These are phyloP conservation scores for Alternaria infectoria DNA, from an alignment of 2,329 filamentous ascomycete species.

Conservation along the genomic window DNA sequence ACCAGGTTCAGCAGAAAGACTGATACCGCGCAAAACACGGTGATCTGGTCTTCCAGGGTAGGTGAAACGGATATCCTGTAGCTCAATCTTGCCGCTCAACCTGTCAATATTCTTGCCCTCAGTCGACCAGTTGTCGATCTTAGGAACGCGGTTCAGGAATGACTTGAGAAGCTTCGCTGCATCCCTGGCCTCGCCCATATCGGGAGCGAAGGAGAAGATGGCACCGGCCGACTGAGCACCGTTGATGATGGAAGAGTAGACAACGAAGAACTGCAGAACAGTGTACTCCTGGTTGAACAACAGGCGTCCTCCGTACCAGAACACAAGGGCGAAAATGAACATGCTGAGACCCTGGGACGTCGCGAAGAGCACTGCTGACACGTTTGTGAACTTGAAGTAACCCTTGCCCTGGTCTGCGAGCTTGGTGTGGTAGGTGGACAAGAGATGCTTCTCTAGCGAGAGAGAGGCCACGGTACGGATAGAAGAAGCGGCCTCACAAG, in stretches of 20 bases:
- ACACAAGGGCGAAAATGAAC: conserved; percentile 46
- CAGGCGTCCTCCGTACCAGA: conserved; percentile 48
- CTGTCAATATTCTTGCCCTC: conserved; percentile 60
- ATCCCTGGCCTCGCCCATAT: conserved; percentile 94
- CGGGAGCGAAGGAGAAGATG: conserved; percentile 92
- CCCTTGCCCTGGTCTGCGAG: conserved; percentile 72
- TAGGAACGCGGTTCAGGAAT: conserved; percentile 81
- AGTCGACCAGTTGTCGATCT: conserved; percentile 62
- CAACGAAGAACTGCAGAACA: conserved; percentile 91
- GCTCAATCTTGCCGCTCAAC: conserved; percentile 74
- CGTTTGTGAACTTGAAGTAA: conserved; percentile 75
- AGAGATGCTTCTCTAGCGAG: conserved; percentile 84
- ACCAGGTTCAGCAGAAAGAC: conserved; percentile 74
- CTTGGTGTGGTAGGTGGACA: conserved; percentile 72
- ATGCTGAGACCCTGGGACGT: conserved; percentile 77
- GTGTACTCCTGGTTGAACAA: conserved; percentile 57
- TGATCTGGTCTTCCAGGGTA: conserved; percentile 92
- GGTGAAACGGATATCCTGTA: conserved; percentile 90
- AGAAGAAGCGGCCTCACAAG: conserved; percentile 90
- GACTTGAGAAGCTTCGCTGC: conserved; percentile 80
- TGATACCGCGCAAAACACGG: conserved; percentile 86
- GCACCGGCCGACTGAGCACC: conserved; percentile 90
- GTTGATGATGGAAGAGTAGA: conserved; percentile 86
- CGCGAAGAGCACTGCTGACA: conserved; percentile 81
- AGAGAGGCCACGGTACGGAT: conserved; percentile 95